Evolutionary conservation across 1,139 yeast species (phyloP).

Genomic region (Hansenula lynferdii): DNA sequence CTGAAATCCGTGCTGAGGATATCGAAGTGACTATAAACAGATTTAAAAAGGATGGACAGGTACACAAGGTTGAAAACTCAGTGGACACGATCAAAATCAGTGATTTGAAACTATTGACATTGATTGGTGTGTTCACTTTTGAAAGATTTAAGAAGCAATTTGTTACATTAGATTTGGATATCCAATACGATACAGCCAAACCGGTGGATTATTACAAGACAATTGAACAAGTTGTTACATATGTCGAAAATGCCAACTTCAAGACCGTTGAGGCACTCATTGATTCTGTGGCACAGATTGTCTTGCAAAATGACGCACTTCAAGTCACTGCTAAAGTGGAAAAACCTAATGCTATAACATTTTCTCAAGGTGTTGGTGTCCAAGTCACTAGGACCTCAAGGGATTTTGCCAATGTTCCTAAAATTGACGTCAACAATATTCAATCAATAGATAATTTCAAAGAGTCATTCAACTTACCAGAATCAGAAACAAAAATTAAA

Average conservation of each 20-base stretch:
- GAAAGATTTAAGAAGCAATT: constrained; percentile 80
- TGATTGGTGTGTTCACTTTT: constrained; percentile 89
- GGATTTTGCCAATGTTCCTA: constrained; percentile 24
- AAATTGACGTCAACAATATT: constrained; percentile 7
- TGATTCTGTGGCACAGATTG: constrained; percentile 62
- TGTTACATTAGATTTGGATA: constrained; percentile 53
- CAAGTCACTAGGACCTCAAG: constrained; percentile 47
- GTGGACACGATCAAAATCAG: constrained; percentile 44
- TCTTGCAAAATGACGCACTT: constrained; percentile 36
- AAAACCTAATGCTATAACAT: constrained; percentile 85
- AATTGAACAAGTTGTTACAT: constrained; percentile 43
- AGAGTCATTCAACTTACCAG: constrained; percentile 24
- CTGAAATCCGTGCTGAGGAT: constrained; percentile 49
- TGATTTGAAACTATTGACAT: constrained; percentile 57
- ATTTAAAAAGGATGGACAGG: constrained; percentile 13
- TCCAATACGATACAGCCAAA: constrained; percentile 30
- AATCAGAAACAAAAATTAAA: background rate
- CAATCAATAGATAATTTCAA: background rate
- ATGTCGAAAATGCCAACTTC: constrained; percentile 72
- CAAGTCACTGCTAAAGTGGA: constrained; percentile 58
- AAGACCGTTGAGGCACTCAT: constrained; percentile 93
- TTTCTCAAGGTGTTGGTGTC: constrained; percentile 90
- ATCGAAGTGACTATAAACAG: constrained; percentile 35
- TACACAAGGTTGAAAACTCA: constrained; percentile 11
- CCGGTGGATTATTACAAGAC: constrained; percentile 27